phyloP scores from a whole-genome alignment of 2,329 filamentous ascomycete species.

The Sclerotinia minor region DNA sequence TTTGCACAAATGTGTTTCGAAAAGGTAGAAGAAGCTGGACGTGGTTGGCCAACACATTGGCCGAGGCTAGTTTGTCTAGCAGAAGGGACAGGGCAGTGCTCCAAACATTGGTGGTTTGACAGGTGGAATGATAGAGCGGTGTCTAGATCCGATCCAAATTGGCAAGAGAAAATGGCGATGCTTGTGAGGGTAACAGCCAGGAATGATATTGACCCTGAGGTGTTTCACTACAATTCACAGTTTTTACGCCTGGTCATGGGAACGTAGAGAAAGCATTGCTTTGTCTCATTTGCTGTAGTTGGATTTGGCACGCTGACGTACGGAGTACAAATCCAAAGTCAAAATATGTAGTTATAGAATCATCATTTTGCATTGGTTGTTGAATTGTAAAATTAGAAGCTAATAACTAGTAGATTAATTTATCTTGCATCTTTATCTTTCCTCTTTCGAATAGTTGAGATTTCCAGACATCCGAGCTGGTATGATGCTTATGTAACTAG shows the following conservation, averaged over 20 bases:
- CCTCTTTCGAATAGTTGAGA: neutral
- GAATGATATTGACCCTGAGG: slow-evolving; percentile 9
- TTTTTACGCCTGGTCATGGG: slow-evolving; percentile 16
- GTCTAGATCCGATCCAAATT: slow-evolving; percentile 11
- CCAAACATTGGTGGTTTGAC: slow-evolving; percentile 12
- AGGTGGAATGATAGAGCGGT: slow-evolving; percentile 12
- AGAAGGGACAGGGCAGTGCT: slow-evolving; percentile 1
- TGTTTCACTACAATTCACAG: slow-evolving; percentile 12
- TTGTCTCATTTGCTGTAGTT: neutral
- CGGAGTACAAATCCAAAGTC: neutral
- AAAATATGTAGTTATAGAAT: neutral
- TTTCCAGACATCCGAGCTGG: neutral
- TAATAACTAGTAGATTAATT: neutral
- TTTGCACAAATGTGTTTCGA: slow-evolving; percentile 18
- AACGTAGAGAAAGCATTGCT: neutral
- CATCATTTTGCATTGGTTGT: neutral
- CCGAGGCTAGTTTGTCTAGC: slow-evolving; percentile 14
- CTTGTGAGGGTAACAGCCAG: slow-evolving; percentile 17
- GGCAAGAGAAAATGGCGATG: slow-evolving; percentile 16
- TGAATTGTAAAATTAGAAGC: neutral
- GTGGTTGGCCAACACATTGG: slow-evolving; percentile 13
- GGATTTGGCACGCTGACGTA: neutral
- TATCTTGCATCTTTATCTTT: neutral
- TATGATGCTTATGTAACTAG: slow-evolving; percentile 3
- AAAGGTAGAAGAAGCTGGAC: neutral